Evolutionary conservation across 2,329 filamentous ascomycete species (phyloP), one percentile per base, ranked within the genome.

Genomic region (Incumbomyces delicatus): DNA sequence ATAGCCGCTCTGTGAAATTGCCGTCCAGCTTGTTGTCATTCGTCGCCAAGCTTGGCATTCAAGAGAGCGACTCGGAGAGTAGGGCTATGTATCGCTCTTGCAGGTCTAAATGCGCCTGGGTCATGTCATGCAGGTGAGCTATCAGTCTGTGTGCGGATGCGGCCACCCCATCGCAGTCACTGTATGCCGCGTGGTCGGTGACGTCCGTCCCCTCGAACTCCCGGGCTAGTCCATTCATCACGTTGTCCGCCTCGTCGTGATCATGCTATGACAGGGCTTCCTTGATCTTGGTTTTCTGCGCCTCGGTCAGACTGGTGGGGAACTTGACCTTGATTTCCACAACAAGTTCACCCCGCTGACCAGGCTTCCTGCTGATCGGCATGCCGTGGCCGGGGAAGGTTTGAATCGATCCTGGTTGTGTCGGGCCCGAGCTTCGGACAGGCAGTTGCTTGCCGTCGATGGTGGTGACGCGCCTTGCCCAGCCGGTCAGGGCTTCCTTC

Each of bases 401-500:
- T 55, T 95, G 89, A 57, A 80, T 80, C 63, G 81, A 85, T 11
- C 84, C 87, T 0, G 90, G 89, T 48, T 85, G 83, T 6, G 90
- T 96, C 1, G 90, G 90, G 0, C 89, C 90, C 4, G 74, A 70
- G 64, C 88, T 89, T 37, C 86, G 79, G 33, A 96, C 77, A 43
- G 73, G 79, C 56, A 98, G 71, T 59, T 89, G 84, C 62, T 86
- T 89, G 57, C 86, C 86, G 60, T 98, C 92, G 57, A 98, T 96
- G 8, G 90, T 98, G 29, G 81, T 80, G 17, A 98, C 80, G n/a
- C 86, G 94, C 45, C 85, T 80, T 58, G 79, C 83, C 92, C 92
- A 98, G 49, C 92, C 92, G 0, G 89, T 95, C 37, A 98, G 70
- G 1, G 92, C 87, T 67, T 98, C 92, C 66, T 95, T 96, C 39